A percentile compares a stretch with the other conserved stretches of the same genome.
These are phyloP conservation scores for Podochytrium sp. DNA, from an alignment of 192 early-diverging fungal species.

Conservation along the genomic window DNA sequence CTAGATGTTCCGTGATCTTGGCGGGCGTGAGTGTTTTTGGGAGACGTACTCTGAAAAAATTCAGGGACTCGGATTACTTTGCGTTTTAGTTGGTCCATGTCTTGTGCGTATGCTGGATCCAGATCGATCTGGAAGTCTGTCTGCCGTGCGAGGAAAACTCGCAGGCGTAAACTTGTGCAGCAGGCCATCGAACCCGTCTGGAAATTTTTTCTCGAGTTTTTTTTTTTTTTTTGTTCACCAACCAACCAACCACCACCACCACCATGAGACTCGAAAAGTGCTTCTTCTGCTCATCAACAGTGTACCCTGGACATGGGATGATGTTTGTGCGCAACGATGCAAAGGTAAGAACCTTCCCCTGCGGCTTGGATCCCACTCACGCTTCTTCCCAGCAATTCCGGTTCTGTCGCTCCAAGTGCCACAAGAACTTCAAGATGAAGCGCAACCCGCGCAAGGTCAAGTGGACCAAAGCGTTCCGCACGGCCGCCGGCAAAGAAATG, in stretches of 20 bases:
- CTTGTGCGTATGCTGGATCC: background rate
- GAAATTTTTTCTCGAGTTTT: no score
- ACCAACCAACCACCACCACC: background rate
- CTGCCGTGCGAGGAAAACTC: no score
- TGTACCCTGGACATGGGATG: conserved; percentile 97
- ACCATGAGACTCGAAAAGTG: conserved; percentile 97
- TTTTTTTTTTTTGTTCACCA: conserved; percentile 10
- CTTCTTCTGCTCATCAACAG: conserved; percentile 96
- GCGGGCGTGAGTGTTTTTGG: no score
- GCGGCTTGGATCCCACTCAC: background rate
- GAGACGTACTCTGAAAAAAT: no score
- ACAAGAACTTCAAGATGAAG: conserved; percentile 99
- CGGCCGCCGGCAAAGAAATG: conserved; percentile 99
- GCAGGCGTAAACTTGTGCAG: no score
- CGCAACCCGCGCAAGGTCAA: conserved; percentile 98
- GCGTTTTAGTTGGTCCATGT: background rate
- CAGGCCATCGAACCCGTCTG: no score
- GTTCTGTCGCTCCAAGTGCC: conserved; percentile 98
- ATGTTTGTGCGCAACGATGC: conserved; percentile 99
- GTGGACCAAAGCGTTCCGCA: conserved; percentile 99
- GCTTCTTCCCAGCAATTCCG: conserved; percentile 70
- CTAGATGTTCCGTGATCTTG: background rate
- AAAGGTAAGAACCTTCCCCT: conserved; percentile 64
- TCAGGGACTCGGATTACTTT: background rate
- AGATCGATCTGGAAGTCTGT: no score